Percentiles rank a stretch among this genome's conserved stretches.
phyloP scores from a whole-genome alignment of 2,329 filamentous ascomycete genomes.

The Alternaria metachromatica region DNA sequence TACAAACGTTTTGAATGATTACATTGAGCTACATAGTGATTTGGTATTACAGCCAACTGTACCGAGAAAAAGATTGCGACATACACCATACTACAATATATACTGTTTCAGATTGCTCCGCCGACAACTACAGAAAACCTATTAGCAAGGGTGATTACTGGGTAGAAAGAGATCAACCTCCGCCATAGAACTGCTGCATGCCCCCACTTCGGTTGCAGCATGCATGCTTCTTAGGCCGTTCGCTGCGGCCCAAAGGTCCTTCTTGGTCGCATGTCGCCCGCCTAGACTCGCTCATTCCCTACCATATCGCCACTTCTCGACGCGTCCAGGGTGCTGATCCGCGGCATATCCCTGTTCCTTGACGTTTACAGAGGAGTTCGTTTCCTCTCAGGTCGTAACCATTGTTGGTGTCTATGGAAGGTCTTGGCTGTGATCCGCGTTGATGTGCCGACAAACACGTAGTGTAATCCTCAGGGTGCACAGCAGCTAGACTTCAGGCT shows the following conservation, averaged over 20 bases:
- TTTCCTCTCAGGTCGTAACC: background rate
- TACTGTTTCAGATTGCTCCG: conserved; percentile 18
- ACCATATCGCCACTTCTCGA: background rate
- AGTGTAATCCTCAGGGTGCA: background rate
- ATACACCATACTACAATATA: conserved; percentile 3
- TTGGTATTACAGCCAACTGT: conserved; percentile 20
- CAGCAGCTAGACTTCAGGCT: background rate
- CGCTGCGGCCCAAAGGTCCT: conserved; percentile 6
- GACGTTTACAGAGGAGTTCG: background rate
- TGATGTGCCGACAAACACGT: background rate
- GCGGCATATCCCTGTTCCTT: background rate
- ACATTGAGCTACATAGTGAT: conserved; percentile 15
- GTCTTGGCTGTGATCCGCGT: background rate
- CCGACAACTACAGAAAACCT: conserved; percentile 16
- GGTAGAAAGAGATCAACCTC: conserved; percentile 20
- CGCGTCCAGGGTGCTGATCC: background rate
- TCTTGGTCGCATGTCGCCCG: conserved; percentile 4
- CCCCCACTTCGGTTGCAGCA: conserved; percentile 7
- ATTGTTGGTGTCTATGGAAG: background rate
- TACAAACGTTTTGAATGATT: background rate
- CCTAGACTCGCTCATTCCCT: background rate
- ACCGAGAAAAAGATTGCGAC: background rate
- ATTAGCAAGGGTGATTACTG: conserved; percentile 25
- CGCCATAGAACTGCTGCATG: conserved; percentile 11
- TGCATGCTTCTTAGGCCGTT: background rate